Evolutionary conservation across 2,329 filamentous ascomycete species (phyloP).

Genomic region (Penicillium sp.): DNA sequence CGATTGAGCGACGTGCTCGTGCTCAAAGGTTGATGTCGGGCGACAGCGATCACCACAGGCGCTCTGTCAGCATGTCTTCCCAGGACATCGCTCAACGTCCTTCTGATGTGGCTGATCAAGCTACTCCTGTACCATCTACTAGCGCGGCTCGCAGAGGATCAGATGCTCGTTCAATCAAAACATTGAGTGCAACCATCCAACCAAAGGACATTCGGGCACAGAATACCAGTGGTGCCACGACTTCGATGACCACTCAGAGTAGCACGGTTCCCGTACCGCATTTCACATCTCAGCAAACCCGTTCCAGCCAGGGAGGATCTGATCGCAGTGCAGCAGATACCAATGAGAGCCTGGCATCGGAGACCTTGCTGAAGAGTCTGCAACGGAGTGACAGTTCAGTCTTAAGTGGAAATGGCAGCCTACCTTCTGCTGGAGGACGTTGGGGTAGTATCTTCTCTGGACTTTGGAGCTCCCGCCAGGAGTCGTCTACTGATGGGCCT

Average conservation of each 20-base stretch:
- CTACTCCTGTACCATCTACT: constrained; percentile 26
- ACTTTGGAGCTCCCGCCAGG: constrained; percentile 57
- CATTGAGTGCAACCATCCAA: constrained; percentile 50
- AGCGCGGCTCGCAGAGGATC: constrained; percentile 43
- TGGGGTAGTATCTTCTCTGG: constrained; percentile 62
- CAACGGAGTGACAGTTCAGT: constrained; percentile 57
- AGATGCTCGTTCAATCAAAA: constrained; percentile 50
- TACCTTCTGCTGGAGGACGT: constrained; percentile 52
- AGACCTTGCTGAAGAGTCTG: constrained; percentile 58
- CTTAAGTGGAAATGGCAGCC: constrained; percentile 49
- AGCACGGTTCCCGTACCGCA: constrained; percentile 57
- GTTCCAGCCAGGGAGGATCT: constrained; percentile 31
- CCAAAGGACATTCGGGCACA: constrained; percentile 48
- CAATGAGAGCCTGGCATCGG: constrained; percentile 55
- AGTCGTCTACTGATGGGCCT: constrained; percentile 50
- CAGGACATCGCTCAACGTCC: constrained; percentile 45
- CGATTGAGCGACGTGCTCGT: constrained; percentile 56
- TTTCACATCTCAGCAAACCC: constrained; percentile 52
- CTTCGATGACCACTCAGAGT: constrained; percentile 56
- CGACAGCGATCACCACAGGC: constrained; percentile 38
- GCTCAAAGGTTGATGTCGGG: constrained; percentile 49
- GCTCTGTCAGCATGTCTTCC: constrained; percentile 52
- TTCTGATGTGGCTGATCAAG: constrained; percentile 39
- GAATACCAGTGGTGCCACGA: constrained; percentile 55
- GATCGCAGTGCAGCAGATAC: constrained; percentile 33